Evolutionary conservation across 2,329 filamentous ascomycete genomes (phyloP).

Genomic region (Pseudogymnoascus sp.): DNA sequence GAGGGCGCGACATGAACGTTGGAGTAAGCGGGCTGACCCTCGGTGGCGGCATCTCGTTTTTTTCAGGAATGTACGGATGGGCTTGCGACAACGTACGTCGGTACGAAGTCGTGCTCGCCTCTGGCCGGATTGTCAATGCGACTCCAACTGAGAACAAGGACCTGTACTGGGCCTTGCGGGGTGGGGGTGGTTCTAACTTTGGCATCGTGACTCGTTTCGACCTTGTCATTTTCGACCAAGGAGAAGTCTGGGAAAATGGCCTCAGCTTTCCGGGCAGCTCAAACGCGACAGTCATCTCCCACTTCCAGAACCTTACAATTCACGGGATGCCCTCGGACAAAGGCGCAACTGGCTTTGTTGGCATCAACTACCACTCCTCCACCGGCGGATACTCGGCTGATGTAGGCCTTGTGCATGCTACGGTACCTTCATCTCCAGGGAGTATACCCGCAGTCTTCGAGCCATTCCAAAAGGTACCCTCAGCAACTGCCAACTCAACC

Average conservation of each 20-base stretch:
- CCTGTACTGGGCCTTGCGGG: slow-evolving; percentile 46
- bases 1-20: slow-evolving; percentile 32
- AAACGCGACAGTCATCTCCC: background rate
- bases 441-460: background rate
- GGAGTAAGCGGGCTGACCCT: slow-evolving; percentile 35
- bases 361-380: background rate
- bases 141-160: slow-evolving; percentile 30
- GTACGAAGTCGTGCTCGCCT: slow-evolving; percentile 13
- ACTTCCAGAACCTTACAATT: background rate
- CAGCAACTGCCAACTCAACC: background rate
- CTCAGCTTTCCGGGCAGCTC: background rate
- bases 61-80: slow-evolving; percentile 12
- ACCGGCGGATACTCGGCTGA: background rate
- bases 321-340: background rate
- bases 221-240: slow-evolving; percentile 21
- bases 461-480: background rate
- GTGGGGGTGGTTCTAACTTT: slow-evolving; percentile 46
- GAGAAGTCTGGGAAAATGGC: background rate
- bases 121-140: background rate
- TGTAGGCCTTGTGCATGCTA: background rate
- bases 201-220: slow-evolving; percentile 43
- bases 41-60: slow-evolving; percentile 24
- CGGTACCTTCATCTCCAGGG: background rate
- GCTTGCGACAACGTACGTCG: slow-evolving; percentile 1
- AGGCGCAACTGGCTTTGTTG: background rate